Conservation (phyloP, 306 rosid genomes). For the Vachellia collinsii region DNA sequence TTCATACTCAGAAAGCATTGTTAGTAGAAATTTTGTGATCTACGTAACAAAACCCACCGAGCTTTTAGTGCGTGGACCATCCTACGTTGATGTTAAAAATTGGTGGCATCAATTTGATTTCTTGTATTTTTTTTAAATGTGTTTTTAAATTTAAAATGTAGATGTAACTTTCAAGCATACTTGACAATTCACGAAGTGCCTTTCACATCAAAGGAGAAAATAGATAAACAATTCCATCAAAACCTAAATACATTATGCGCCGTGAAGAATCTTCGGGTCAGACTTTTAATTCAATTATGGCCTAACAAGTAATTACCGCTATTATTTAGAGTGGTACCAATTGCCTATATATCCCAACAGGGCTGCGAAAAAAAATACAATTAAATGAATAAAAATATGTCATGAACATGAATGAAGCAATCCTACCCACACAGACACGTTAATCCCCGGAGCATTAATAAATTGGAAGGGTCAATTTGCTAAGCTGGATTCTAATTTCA, state of each 20-base stretch:
- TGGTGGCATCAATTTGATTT: slow-evolving; percentile 23
- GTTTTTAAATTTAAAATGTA: slow-evolving; percentile 32
- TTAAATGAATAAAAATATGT: background rate
- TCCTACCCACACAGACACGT: no score
- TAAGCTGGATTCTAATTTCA: background rate
- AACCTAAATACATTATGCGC: slow-evolving; percentile 16
- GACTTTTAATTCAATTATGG: slow-evolving; percentile 9
- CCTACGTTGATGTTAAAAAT: slow-evolving; percentile 39
- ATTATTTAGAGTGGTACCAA: slow-evolving; percentile 39
- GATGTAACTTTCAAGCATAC: slow-evolving; percentile 50
- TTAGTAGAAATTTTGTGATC: background rate
- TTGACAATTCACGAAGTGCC: slow-evolving; percentile 51
- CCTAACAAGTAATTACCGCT: slow-evolving; percentile 36
- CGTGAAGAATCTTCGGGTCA: slow-evolving; percentile 35
- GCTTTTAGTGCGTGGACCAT: slow-evolving; percentile 51
- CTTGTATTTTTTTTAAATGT: background rate
- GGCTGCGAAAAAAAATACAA: background rate
- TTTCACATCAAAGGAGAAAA: slow-evolving; percentile 47
- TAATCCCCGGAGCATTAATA: background rate
- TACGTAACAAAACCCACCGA: slow-evolving; percentile 29
- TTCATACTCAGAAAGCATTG: background rate
- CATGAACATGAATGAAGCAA: background rate
- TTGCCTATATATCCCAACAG: background rate
- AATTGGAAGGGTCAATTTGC: background rate
- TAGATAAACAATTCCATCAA: slow-evolving; percentile 40